Conservation (phyloP, 2,329 filamentous ascomycete genomes). For the Fusarium secorum region DNA sequence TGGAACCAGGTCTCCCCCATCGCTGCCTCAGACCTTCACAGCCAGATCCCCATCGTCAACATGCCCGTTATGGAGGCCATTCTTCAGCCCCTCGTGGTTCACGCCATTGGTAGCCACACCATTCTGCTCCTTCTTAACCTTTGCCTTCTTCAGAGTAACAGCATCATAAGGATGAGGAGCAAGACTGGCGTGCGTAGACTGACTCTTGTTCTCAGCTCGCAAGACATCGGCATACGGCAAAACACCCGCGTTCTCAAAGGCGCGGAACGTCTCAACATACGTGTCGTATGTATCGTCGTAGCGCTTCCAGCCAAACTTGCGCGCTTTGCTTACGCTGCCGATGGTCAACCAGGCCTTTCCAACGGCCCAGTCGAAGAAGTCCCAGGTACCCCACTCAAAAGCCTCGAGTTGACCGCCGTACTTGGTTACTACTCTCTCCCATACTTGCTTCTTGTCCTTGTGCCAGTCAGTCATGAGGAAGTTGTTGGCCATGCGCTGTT, state of each 20-base stretch:
- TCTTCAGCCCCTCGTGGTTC: background rate
- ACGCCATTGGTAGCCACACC: background rate
- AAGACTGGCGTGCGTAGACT: background rate
- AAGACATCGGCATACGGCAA: constrained; percentile 3
- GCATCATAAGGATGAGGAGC: constrained; percentile 15
- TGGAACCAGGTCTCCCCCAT: background rate
- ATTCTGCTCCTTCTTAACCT: background rate
- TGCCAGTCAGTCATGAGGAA: constrained; percentile 27
- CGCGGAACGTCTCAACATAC: constrained; percentile 24
- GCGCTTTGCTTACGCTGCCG: constrained; percentile 16
- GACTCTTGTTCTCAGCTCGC: background rate
- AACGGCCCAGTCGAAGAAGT: constrained; percentile 33
- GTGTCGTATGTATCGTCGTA: constrained; percentile 30
- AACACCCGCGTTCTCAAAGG: constrained; percentile 31
- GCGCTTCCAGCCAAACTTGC: constrained; percentile 31
- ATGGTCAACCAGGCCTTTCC: constrained; percentile 32
- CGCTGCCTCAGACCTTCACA: background rate
- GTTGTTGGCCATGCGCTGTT: constrained; percentile 24
- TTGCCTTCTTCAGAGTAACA: background rate
- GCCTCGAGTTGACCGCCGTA: constrained; percentile 23
- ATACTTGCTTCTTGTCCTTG: constrained; percentile 27
- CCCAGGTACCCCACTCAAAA: constrained; percentile 30
- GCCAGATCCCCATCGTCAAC: background rate
- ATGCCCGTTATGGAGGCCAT: background rate
- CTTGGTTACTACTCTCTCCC: constrained; percentile 25